Base-by-base conservation (phyloP, 768 basidiomycete genomes). In the Leccinum uliginosum region DNA sequence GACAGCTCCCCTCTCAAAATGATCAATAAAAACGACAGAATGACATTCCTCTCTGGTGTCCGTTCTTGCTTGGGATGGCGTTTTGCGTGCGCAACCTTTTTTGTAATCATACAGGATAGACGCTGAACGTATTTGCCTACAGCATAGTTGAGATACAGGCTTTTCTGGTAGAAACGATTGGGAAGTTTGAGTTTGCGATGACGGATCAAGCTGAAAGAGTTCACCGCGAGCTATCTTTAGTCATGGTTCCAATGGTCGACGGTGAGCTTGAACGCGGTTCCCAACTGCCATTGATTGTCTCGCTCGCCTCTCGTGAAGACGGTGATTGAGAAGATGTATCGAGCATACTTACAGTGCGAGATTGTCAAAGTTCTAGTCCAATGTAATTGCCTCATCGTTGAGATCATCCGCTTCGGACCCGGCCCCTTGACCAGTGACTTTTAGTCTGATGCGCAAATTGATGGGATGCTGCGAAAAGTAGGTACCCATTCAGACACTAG, bases 161-260 rank as follows among this genome's bases (percentile, higher is more conserved):
- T 19, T 43, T 43, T 43, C 11, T 43, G 5, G 11, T 80, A 24
- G 83, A 84, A 62, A 71, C 83, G 23, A 56, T 85, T 44, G 67
- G 74, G 32, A 74, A 79, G 60, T 83, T 86, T 60, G 80, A 84
- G 59, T 81, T 85, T 59, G 57, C 63, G 38, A 43, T 43, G 40
- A 43, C 40, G 6, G 40, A 43, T 43, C 40, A 62, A 34, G 56
- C 65, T 21, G 60, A 69, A 45, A 64, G 54, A 29, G 56, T 78
- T 43, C 54, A 66, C 15, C 65, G 73, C 24, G 24, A 43, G 15
- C 54, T 67, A 30, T 66, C 66, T 30, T 19, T 61, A 21, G 59
- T 71, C n/a, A 72, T 75, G 71, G 57, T 65, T 32, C 73, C 73
- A 12, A 71, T 66, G 3, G 55, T 75, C 9, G 65, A 69, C 12